A percentile compares a stretch with the other conserved stretches of the same genome.
Evolutionary conservation across 345 rosid species (phyloP).

Genomic region (Eutrema yunnanense): DNA sequence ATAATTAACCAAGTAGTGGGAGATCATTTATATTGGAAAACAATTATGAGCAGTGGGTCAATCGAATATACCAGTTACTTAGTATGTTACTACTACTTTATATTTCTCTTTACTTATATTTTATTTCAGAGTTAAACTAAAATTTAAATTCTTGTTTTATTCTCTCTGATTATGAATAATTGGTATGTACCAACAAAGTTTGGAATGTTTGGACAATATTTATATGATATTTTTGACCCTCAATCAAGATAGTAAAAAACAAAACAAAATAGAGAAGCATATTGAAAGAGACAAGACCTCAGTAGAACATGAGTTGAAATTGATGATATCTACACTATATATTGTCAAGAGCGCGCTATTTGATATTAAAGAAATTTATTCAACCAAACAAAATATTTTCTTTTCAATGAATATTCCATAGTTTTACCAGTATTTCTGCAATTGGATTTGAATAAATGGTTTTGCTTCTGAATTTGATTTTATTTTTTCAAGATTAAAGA

Average conservation of each 20-base stretch:
- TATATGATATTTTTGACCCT: not conserved
- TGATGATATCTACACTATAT: not conserved
- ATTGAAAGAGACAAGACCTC: constrained; percentile 17
- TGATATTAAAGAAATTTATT: not conserved
- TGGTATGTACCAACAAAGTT: constrained; percentile 1
- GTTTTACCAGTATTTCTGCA: not conserved
- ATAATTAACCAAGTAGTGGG: not conserved
- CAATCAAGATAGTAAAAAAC: not conserved
- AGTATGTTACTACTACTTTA: not conserved
- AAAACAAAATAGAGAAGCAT: not conserved
- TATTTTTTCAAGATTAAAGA: not conserved
- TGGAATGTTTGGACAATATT: constrained; percentile 3
- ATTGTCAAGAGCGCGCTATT: not conserved
- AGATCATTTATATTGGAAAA: too few species aligned
- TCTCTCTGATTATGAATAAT: constrained; percentile 1
- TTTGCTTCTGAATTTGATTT: not conserved
- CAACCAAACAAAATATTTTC: too few species aligned
- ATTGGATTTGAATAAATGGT: too few species aligned
- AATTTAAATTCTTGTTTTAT: not conserved
- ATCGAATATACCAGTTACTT: not conserved
- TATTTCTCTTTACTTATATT: not conserved
- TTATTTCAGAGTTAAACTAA: not conserved
- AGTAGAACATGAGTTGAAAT: constrained; percentile 5
- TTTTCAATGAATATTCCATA: not conserved
- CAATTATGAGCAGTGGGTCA: not conserved